A percentile compares a stretch with the other conserved stretches of the same genome.
These are phyloP conservation scores for Aspergillus sp. DNA, from an alignment of 2,329 filamentous ascomycete species.

Conservation along the genomic window DNA sequence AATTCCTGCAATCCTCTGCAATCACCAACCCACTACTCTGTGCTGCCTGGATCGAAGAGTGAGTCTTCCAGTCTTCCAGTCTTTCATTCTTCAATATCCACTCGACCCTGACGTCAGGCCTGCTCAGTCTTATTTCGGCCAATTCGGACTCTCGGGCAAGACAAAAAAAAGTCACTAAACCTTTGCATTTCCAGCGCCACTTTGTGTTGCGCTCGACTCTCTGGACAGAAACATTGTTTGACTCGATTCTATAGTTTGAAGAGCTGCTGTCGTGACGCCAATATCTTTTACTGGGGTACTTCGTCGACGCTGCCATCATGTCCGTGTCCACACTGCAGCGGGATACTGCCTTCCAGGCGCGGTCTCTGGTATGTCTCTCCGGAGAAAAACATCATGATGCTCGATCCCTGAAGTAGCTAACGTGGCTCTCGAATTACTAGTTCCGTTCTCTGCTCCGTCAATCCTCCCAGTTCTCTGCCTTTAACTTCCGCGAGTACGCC, in stretches of 20 bases:
- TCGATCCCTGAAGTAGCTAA: background rate
- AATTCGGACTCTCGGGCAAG: background rate
- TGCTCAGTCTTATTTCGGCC: too few species aligned
- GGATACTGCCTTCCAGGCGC: conserved; percentile 40
- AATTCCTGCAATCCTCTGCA: too few species aligned
- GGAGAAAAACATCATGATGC: background rate
- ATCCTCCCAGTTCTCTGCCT: conserved; percentile 77
- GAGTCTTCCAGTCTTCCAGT: background rate
- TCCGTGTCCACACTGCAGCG: conserved; percentile 35
- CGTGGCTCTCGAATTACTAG: conserved; percentile 38
- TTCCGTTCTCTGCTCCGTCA: conserved; percentile 88
- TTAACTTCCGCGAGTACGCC: conserved; percentile 98
- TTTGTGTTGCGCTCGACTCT: background rate
- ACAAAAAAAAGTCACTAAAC: background rate
- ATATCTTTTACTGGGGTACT: conserved; percentile 8
- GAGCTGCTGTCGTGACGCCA: background rate
- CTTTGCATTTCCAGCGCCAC: background rate
- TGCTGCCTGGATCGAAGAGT: background rate
- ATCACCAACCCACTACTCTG: too few species aligned
- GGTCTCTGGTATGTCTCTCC: conserved; percentile 35
- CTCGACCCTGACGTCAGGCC: conserved; percentile 3
- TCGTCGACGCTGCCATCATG: conserved; percentile 23
- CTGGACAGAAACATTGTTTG: too few species aligned
- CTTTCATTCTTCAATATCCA: background rate
- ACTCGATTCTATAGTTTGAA: background rate